Evolutionary conservation across 2,329 filamentous ascomycete species (phyloP), one percentile per base, ranked within the genome.

Genomic region (Geosmithia putterillii): DNA sequence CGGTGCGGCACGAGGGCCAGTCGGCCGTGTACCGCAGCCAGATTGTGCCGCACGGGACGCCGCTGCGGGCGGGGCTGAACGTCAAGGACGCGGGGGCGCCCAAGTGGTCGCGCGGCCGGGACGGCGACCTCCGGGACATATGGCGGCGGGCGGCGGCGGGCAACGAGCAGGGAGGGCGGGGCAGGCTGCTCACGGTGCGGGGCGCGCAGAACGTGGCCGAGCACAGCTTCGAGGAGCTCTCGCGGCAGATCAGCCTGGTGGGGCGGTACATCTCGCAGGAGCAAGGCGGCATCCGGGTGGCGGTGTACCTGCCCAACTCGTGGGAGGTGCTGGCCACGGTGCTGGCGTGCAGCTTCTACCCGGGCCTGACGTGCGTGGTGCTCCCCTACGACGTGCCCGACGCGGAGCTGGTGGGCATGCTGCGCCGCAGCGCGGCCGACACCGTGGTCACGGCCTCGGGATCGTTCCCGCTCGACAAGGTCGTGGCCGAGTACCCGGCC

Each of bases 231-330:
- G 79, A 81, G 44, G 80, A 87, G 48, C 64, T 95, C 41, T 90
- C 83, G 7, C 80, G 81, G 50, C 83, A 94, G 58, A 95, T 96
- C 60, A 89, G 86, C 60, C 73, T 92, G 22, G 79, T 96, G 54
- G 92, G 92, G 48, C 76, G 77, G 54, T 78, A 89, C 54, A 73
- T 86, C 51, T 69, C 85, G 45, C n/a, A n/a, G n/a, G 76, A 84
- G 52, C 76, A 83, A 49, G 77, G 80, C 44, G 79, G 78, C 34
- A 83, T 79, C 58, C 82, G 79, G 41, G 85, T 96, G 25, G 92
- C 88, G 48, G 75, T 96, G 49, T 95, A 94, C 60, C 73, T 96
- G 45, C 87, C 89, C 38, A 95, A 98, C 69, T 95, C 88, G 40
- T 72, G 94, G 54, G 92, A 98, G 63, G 79, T 94, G 47, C 68